phyloP scores from a whole-genome alignment of 2,329 filamentous ascomycete species.

The Elsinoe necatrix region DNA sequence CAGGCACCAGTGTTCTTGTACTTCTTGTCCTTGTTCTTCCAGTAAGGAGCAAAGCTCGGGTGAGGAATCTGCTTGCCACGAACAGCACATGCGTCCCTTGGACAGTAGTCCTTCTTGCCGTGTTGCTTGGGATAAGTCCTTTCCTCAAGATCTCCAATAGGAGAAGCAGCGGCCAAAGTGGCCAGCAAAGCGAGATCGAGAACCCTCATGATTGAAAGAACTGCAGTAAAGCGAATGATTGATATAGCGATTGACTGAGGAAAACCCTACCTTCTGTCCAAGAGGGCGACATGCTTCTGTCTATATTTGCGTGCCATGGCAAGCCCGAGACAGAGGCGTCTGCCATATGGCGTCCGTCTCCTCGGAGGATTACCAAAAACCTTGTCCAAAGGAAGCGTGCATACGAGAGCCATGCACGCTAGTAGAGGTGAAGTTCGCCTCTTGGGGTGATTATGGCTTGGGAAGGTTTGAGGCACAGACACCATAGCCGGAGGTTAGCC shows the following conservation, averaged over 20 bases:
- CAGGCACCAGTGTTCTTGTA: constrained; percentile 7
- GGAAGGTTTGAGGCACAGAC: constrained; percentile 8
- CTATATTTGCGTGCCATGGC: constrained; percentile 11
- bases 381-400: constrained; percentile 3
- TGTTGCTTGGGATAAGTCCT: not conserved
- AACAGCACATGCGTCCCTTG: not conserved
- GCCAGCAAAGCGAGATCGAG: not conserved
- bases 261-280: not conserved
- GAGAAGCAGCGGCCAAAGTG: constrained; percentile 5
- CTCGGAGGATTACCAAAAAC: not conserved
- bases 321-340: constrained; percentile 3
- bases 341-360: not conserved
- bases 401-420: constrained; percentile 10
- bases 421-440: not conserved
- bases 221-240: not conserved
- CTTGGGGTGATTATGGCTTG: not conserved
- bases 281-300: not conserved
- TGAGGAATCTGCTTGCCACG: constrained; percentile 9
- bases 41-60: constrained; percentile 9
- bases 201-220: not conserved
- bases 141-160: constrained; percentile 9
- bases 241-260: constrained; percentile 9
- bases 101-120: constrained; percentile 1
- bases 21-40: constrained; percentile 12
- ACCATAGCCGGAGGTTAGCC: not conserved